These are phyloP conservation scores for Dactylis glomerata DNA, from an alignment of 176 grass and related monocot genomes.

Conservation along the genomic window DNA sequence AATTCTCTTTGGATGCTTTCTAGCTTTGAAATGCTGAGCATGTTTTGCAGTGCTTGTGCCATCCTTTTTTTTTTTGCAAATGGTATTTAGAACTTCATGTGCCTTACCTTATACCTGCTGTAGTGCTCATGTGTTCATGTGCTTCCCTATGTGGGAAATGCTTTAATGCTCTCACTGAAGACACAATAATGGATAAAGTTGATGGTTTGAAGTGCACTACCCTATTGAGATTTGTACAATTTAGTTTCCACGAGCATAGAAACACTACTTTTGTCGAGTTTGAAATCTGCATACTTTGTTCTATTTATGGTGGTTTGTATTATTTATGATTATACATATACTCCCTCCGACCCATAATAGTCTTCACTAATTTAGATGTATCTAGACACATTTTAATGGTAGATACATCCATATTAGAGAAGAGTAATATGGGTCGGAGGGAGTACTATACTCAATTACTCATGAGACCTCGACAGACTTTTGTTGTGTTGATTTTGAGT, in stretches of 20 bases:
- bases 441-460: not conserved
- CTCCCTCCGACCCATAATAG: not conserved
- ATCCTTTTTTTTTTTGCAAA: not conserved
- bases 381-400: no score
- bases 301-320: not conserved
- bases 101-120: not conserved
- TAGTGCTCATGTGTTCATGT: not conserved
- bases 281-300: not conserved
- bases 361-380: no score
- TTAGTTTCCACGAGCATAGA: constrained; percentile 13
- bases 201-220: not conserved
- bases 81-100: not conserved
- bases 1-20: constrained; percentile 14
- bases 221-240: not conserved
- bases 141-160: constrained; percentile 9
- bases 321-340: constrained; percentile 8
- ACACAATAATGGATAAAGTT: not conserved
- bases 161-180: constrained; percentile 5
- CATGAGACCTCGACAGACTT: not conserved
- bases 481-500: not conserved
- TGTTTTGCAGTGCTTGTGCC: constrained; percentile 4
- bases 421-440: no score
- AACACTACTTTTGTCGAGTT: not conserved
- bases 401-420: no score
- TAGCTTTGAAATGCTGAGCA: not conserved